These are phyloP conservation scores for Rhodotorula graminis DNA, from an alignment of 768 basidiomycete species.

Conservation along the genomic window DNA sequence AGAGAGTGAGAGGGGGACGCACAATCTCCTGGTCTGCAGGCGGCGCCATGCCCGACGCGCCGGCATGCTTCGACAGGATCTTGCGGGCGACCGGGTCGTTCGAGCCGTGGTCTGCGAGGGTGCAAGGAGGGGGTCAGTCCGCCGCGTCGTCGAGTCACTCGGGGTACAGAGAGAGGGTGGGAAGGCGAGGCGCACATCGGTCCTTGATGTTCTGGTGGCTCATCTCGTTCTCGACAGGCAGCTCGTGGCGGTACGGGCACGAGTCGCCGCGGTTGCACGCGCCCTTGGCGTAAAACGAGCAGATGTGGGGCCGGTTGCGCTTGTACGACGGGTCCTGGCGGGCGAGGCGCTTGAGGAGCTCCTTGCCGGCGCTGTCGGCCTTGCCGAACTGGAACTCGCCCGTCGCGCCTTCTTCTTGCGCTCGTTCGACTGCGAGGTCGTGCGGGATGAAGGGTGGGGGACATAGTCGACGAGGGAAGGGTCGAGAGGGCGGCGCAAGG, in stretches of 20 bases:
- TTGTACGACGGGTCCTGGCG: slow-evolving; percentile 85
- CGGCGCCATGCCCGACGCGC: slow-evolving; percentile 72
- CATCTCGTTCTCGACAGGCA: slow-evolving; percentile 68
- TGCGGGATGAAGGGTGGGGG: background rate
- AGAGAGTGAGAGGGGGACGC: slow-evolving; percentile 51
- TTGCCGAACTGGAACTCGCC: slow-evolving; percentile 43
- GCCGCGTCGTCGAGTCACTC: background rate
- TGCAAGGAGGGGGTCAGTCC: no score
- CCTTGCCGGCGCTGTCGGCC: slow-evolving; percentile 62
- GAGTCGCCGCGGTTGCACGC: slow-evolving; percentile 85
- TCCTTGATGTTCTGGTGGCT: slow-evolving; percentile 83
- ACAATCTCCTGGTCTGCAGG: slow-evolving; percentile 85
- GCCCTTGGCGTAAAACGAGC: slow-evolving; percentile 92
- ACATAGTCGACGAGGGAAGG: no score
- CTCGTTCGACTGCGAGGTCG: slow-evolving; percentile 21
- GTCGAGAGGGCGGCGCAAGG: background rate
- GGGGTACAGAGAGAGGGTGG: background rate
- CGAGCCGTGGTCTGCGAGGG: slow-evolving; percentile 57
- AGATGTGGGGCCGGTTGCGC: slow-evolving; percentile 86
- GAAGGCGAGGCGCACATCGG: slow-evolving; percentile 55
- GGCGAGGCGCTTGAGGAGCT: slow-evolving; percentile 92
- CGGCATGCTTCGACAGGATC: slow-evolving; percentile 75
- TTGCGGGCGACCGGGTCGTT: slow-evolving; percentile 93
- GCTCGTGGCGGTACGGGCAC: slow-evolving; percentile 92
- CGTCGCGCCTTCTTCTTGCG: slow-evolving; percentile 27